Base-by-base conservation (phyloP, 1,139 yeast species). In the Pichia sp. region DNA sequence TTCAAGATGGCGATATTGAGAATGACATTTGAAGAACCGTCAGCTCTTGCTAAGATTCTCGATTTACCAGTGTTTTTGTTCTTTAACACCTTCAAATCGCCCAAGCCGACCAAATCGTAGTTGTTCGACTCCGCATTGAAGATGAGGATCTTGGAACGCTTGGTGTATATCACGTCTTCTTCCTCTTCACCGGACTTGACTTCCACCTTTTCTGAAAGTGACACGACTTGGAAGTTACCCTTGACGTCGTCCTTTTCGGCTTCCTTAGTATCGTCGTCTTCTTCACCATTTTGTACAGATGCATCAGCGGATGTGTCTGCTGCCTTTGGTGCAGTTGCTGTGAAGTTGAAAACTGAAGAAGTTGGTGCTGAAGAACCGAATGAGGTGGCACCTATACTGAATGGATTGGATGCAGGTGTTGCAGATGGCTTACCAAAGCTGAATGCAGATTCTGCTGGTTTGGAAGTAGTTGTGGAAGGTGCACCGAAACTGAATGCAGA, bases 161-260 rank as follows among this genome's bases (percentile, higher is more conserved):
- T 84, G 34, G 83, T 77, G 58, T 76, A 86, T 31, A 79, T 62
- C 0, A 74, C 64, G 4, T 75, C 79, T 68, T 93, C 98, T 49
- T 80, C 75, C 67, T 91, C 97, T 68, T 93, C 98, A 19, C 97
- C 97, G 4, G 94, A 86, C 54, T 76, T 70, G 19, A 69, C 75
- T 17, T 78, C 77, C 14, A 77, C 69, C 50, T 74, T 72, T 22
- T 77, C 72, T 9, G 71, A 67, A 44, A 80, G 65, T 43, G 72
- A 68, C 4, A 74, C 77, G 27, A 75, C 67, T 0, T 81, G 77
- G 56, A 78, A 79, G 47, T 73, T 68, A 17, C 75, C 71, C 18
- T 70, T 66, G 5, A 67, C 79, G 20, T 72, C 76, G 47, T 67
- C 72, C 42, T 70, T 76, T 47, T 66, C 70, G 1, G 56, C 68